A percentile compares a stretch with the other conserved stretches of the same genome.
phyloP scores from a whole-genome alignment of 2,329 filamentous ascomycete species.

The Magnaporthiopsis poae region DNA sequence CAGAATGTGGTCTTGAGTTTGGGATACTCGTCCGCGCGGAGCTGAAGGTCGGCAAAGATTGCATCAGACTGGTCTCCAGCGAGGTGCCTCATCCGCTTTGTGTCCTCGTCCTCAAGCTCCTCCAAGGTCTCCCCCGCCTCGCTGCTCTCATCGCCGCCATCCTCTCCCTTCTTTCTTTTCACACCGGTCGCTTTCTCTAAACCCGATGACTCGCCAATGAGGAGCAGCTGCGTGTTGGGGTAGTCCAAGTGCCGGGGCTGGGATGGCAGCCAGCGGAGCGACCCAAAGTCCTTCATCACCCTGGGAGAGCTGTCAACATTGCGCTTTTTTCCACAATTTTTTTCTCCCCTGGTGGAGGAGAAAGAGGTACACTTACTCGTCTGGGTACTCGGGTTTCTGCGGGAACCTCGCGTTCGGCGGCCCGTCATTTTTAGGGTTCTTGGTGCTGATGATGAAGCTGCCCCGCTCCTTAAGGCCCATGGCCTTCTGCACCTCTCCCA shows the following conservation, averaged over 20 bases:
- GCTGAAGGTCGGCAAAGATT: slow-evolving; percentile 39
- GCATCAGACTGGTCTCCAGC: slow-evolving; percentile 34
- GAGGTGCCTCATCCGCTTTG: slow-evolving; percentile 50
- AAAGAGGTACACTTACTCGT: slow-evolving; percentile 42
- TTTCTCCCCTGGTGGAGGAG: background rate
- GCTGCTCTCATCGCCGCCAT: slow-evolving; percentile 12
- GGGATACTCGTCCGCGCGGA: slow-evolving; percentile 47
- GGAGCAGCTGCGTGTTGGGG: slow-evolving; percentile 63
- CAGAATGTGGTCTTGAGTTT: background rate
- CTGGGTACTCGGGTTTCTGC: slow-evolving; percentile 57
- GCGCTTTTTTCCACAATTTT: background rate
- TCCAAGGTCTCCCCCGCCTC: slow-evolving; percentile 46
- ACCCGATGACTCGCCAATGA: slow-evolving; percentile 62
- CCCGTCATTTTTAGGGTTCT: slow-evolving; percentile 60
- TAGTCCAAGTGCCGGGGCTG: slow-evolving; percentile 67
- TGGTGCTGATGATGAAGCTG: slow-evolving; percentile 68
- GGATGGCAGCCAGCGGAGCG: slow-evolving; percentile 64
- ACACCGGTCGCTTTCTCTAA: slow-evolving; percentile 46
- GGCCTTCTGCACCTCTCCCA: slow-evolving; percentile 64
- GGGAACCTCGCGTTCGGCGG: slow-evolving; percentile 55
- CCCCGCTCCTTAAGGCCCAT: slow-evolving; percentile 63
- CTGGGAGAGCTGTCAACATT: slow-evolving; percentile 5
- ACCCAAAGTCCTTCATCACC: slow-evolving; percentile 40
- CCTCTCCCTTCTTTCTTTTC: slow-evolving; percentile 43
- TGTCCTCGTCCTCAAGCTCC: slow-evolving; percentile 65